These are phyloP conservation scores for Tuber brumale DNA, from an alignment of 495 filamentous ascomycete genomes.

Conservation along the genomic window DNA sequence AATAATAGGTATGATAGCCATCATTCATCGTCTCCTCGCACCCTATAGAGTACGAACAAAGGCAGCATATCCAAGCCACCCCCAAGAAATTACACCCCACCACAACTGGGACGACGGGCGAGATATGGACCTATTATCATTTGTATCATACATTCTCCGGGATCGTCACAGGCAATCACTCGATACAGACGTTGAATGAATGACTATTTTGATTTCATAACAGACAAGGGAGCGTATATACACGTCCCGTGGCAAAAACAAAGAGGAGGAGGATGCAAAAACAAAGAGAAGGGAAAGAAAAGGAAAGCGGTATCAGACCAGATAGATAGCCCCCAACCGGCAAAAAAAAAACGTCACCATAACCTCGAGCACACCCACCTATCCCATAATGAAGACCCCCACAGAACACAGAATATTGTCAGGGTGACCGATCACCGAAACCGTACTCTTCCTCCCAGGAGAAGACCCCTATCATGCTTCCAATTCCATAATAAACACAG, in stretches of 20 bases:
- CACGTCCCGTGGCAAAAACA: too few relatives aligned
- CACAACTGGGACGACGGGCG: background rate
- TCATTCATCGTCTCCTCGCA: background rate
- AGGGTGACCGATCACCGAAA: too few relatives aligned
- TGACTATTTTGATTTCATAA: too few relatives aligned
- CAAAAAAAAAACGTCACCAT: too few relatives aligned
- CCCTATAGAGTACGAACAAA: background rate
- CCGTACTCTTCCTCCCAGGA: too few relatives aligned
- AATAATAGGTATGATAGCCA: background rate
- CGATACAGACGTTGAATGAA: background rate
- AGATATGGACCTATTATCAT: background rate
- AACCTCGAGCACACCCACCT: too few relatives aligned
- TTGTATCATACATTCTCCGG: background rate
- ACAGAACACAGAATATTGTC: too few relatives aligned
- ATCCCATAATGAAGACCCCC: too few relatives aligned
- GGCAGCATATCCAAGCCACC: background rate
- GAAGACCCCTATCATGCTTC: background rate
- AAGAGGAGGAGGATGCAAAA: too few relatives aligned
- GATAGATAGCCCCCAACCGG: too few relatives aligned
- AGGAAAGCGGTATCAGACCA: background rate
- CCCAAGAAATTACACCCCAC: background rate
- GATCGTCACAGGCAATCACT: background rate
- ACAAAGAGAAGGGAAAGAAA: background rate
- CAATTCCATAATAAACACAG: background rate
- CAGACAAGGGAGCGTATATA: too few relatives aligned